A percentile compares a stretch with the other conserved stretches of the same genome.
phyloP scores from a whole-genome alignment of 768 basidiomycete genomes.

The Trametes meyenii region DNA sequence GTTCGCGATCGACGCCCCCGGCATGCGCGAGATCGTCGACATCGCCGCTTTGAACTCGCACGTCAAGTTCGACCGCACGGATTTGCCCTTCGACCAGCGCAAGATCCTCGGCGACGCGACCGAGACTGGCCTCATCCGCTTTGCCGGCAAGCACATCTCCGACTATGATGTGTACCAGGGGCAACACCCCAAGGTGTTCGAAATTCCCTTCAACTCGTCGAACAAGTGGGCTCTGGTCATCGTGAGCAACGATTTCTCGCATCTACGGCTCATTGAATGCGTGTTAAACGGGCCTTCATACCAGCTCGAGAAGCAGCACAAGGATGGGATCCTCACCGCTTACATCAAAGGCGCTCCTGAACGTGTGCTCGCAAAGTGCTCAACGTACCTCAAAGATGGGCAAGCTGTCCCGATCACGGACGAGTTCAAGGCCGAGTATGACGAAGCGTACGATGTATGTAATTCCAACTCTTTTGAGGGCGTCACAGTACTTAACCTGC shows the following conservation, averaged over 20 bases:
- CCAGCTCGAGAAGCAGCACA: slow-evolving; percentile 59
- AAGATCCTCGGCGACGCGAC: slow-evolving; percentile 73
- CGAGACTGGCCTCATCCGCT: slow-evolving; percentile 71
- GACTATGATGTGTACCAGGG: slow-evolving; percentile 59
- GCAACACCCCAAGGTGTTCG: slow-evolving; percentile 61
- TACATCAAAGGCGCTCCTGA: slow-evolving; percentile 75
- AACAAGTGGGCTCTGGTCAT: slow-evolving; percentile 78
- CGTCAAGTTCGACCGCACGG: slow-evolving; percentile 68
- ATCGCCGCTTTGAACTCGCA: slow-evolving; percentile 68
- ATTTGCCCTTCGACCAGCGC: slow-evolving; percentile 63
- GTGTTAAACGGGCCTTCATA: not conserved
- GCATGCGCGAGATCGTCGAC: slow-evolving; percentile 69
- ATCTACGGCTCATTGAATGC: not conserved
- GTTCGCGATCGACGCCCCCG: slow-evolving; percentile 54
- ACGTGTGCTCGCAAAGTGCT: slow-evolving; percentile 65
- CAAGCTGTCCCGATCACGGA: slow-evolving; percentile 51
- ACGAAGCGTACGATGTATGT: slow-evolving; percentile 63
- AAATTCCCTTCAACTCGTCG: slow-evolving; percentile 73
- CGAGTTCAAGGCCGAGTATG: slow-evolving; percentile 55
- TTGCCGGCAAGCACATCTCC: slow-evolving; percentile 57
- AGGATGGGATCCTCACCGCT: slow-evolving; percentile 48
- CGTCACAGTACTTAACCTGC: not conserved
- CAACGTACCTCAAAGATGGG: slow-evolving; percentile 60
- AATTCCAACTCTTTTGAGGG: not conserved
- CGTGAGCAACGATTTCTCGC: slow-evolving; percentile 39